Evolutionary conservation across 2,329 filamentous ascomycete genomes (phyloP).

Genomic region (Coleophoma cylindrospora): DNA sequence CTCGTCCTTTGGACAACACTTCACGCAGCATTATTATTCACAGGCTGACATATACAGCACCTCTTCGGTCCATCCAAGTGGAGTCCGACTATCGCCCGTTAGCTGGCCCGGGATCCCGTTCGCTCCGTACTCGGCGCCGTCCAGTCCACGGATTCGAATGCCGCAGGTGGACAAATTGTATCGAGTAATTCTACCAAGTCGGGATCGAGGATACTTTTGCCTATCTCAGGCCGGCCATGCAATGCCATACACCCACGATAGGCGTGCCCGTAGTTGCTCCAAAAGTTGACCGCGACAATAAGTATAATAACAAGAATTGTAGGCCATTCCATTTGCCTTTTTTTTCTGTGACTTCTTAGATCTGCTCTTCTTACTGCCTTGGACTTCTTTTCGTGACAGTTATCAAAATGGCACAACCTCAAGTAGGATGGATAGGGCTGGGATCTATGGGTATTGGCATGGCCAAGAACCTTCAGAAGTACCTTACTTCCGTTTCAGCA

Average conservation of each 20-base stretch:
- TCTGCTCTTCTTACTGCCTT: background rate
- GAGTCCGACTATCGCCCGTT: no score
- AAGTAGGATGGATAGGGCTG: conserved; percentile 10
- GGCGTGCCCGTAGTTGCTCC: background rate
- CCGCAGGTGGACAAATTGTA: background rate
- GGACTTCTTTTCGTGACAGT: background rate
- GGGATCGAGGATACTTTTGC: background rate
- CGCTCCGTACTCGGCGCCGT: background rate
- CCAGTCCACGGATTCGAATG: no score
- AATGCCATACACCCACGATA: background rate
- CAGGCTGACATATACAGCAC: no score
- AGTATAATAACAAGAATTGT: no score
- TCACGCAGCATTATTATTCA: no score
- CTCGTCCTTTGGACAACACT: no score
- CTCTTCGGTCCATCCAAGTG: no score
- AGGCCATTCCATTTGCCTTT: background rate
- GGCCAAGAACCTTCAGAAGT: conserved; percentile 20
- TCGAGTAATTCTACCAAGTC: background rate
- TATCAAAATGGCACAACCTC: conserved; percentile 4
- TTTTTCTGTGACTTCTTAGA: background rate
- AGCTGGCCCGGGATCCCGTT: no score
- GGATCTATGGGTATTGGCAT: conserved; percentile 22
- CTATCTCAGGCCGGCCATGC: background rate
- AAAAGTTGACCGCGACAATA: background rate
- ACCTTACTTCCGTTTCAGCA: conserved; percentile 10